phyloP scores from a whole-genome alignment of 1,284 basidiomycete species.

The Earliella scabrosa region DNA sequence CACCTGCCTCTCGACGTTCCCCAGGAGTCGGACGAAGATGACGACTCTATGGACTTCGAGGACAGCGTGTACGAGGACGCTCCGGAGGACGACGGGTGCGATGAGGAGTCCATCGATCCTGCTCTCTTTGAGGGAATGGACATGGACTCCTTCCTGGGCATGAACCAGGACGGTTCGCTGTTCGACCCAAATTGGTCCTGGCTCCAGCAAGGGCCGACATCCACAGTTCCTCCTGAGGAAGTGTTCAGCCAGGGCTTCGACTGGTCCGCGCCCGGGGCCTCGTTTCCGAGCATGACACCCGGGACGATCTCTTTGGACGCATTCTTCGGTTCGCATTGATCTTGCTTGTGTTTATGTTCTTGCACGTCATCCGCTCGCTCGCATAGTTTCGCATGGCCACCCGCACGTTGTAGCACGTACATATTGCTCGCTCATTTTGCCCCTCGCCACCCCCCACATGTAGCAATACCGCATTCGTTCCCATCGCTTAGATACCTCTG shows the following conservation, averaged over 20 bases:
- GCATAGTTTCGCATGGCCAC: not conserved
- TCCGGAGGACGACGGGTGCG: slow-evolving; percentile 8
- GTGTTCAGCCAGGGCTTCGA: not conserved
- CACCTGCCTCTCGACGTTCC: slow-evolving; percentile 11
- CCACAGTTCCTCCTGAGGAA: not conserved
- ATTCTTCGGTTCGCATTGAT: not conserved
- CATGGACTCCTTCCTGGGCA: not conserved
- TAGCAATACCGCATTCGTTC: slow-evolving; percentile 15
- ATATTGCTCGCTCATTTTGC: slow-evolving; percentile 6
- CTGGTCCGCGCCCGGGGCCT: not conserved
- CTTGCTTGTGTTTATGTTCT: not conserved
- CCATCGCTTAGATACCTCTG: not conserved
- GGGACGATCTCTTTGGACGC: not conserved
- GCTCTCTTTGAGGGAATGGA: slow-evolving; percentile 5
- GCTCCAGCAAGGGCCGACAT: not conserved
- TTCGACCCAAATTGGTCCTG: slow-evolving; percentile 18
- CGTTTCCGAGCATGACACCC: not conserved
- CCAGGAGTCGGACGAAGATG: slow-evolving; percentile 12
- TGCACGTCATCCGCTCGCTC: slow-evolving; percentile 1
- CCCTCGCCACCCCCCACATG: slow-evolving; percentile 2
- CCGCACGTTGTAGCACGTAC: slow-evolving; percentile 10
- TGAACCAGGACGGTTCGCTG: slow-evolving; percentile 1
- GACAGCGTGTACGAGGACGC: slow-evolving; percentile 1
- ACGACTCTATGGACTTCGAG: slow-evolving; percentile 18
- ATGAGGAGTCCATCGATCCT: slow-evolving; percentile 6